phyloP scores from a whole-genome alignment of 1,284 basidiomycete species.

The Cerioporus squamosus region DNA sequence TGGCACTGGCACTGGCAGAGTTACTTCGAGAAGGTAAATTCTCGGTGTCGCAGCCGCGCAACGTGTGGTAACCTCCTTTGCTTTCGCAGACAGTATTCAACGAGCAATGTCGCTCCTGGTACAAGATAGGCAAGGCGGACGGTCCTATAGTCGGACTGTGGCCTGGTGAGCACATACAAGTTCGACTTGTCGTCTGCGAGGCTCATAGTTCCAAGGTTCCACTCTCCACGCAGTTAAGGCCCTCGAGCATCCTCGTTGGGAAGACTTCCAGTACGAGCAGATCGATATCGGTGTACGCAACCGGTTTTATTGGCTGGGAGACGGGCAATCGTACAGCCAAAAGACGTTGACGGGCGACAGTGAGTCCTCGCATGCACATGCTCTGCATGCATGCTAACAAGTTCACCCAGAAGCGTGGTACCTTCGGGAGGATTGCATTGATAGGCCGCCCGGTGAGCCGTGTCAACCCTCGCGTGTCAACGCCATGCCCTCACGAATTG shows the following conservation, averaged over 20 bases:
- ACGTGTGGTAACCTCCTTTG: no score
- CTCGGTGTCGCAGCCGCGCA: no score
- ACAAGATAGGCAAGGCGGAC: constrained; percentile 62
- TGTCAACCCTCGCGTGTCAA: no score
- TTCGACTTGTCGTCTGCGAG: no score
- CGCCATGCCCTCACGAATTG: no score
- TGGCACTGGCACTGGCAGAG: constrained; percentile 1
- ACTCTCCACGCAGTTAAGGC: constrained; percentile 54
- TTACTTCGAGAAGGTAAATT: constrained; percentile 6
- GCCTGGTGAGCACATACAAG: constrained; percentile 48
- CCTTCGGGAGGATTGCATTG: not conserved
- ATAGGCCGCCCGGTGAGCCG: not conserved
- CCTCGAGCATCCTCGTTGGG: constrained; percentile 63
- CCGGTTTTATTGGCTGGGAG: constrained; percentile 62
- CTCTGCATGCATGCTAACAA: not conserved
- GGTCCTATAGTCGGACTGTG: constrained; percentile 63
- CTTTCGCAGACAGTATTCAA: constrained; percentile 58
- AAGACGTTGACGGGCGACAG: constrained; percentile 49
- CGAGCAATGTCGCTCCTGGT: constrained; percentile 67
- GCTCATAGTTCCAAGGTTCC: constrained; percentile 43
- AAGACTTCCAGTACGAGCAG: constrained; percentile 61
- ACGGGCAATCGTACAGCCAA: constrained; percentile 53
- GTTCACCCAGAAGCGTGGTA: constrained; percentile 50
- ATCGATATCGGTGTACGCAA: constrained; percentile 50
- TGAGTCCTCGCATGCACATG: constrained; percentile 35